Evolutionary conservation across 345 rosid species (phyloP), one percentile per base, ranked within the genome.

Genomic region (Boechera retrofracta): DNA sequence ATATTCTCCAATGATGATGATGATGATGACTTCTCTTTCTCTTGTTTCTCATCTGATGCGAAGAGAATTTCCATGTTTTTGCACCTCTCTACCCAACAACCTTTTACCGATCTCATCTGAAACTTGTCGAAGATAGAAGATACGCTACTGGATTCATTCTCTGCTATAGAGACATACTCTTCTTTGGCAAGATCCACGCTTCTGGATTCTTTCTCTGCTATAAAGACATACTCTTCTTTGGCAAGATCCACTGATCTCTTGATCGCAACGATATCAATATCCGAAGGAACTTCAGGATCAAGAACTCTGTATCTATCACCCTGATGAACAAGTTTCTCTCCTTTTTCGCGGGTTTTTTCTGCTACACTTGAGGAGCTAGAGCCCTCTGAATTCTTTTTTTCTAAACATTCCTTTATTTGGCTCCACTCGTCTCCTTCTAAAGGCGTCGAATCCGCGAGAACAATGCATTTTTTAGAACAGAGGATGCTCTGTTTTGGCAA

Each of bases 51-150:
- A 28, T 63, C 67, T 52, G 24, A 6, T 29, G 13, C 10, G 12
- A 83, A 68, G 35, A 88, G 70, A 77, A 52, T 36, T 3, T 69
- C 33, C 79, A 86, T 51, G 5, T 79, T 26, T 0, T 28, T 10
- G 76, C 91, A 88, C 66, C 85, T 72, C 10, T 83, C 87, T 32
- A 88, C 67, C 87, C 87, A 83, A 53, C 74, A 79, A 18, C 90
- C 88, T 38, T 72, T 82, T 18, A 83, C 63, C 0, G 73, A 74
- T 13, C 4, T 59, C 75, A 83, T 64, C 26, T 55, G 48, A 24
- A 35, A 80, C 5, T 72, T 35, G 2, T 72, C 56, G n/a, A 88
- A 56, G 62, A 75, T 73, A 11, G 78, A 85, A 42, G 88, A 64
- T 74, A 66, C 42, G 5, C 26, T 82, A 47, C 58, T 5, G 29